A percentile compares a stretch with the other conserved stretches of the same genome.
Evolutionary conservation across 306 rosid genomes (phyloP).

Genomic region (Castanea mollissima): DNA sequence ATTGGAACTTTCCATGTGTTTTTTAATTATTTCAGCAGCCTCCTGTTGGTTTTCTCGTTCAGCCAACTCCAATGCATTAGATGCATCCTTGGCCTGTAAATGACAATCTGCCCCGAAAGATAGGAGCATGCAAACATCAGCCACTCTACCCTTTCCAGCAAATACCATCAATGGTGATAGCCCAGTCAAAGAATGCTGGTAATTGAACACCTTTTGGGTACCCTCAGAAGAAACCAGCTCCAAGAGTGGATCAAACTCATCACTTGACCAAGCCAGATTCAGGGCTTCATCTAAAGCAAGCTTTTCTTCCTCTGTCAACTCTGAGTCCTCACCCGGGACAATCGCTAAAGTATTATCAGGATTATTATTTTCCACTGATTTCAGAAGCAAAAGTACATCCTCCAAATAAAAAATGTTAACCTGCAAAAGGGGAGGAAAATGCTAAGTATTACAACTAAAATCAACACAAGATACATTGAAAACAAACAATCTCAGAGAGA

Average conservation of each 20-base stretch:
- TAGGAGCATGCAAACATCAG: constrained; percentile 76
- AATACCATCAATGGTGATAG: constrained; percentile 81
- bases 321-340: constrained; percentile 27
- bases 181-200: constrained; percentile 81
- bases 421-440: constrained; percentile 40
- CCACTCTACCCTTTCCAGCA: constrained; percentile 86
- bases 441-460: constrained; percentile 1
- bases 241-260: constrained; percentile 71
- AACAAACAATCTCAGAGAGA: constrained; percentile 20
- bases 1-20: constrained; percentile 43
- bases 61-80: constrained; percentile 69
- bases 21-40: constrained; percentile 56
- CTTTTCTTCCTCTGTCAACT: constrained; percentile 63
- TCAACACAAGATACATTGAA: constrained; percentile 7
- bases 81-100: constrained; percentile 66
- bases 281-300: constrained; percentile 81
- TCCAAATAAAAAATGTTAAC: constrained; percentile 81
- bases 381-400: constrained; percentile 74
- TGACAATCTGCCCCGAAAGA: constrained; percentile 74
- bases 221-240: constrained; percentile 69
- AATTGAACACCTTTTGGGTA: constrained; percentile 49
- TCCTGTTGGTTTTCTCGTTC: constrained; percentile 55
- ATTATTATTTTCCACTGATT: constrained; percentile 49
- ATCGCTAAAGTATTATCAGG: constrained; percentile 36
- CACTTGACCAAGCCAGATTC: constrained; percentile 74